Evolutionary conservation across 495 filamentous ascomycete species (phyloP).

Genomic region (Lasiosphaeria ovina): DNA sequence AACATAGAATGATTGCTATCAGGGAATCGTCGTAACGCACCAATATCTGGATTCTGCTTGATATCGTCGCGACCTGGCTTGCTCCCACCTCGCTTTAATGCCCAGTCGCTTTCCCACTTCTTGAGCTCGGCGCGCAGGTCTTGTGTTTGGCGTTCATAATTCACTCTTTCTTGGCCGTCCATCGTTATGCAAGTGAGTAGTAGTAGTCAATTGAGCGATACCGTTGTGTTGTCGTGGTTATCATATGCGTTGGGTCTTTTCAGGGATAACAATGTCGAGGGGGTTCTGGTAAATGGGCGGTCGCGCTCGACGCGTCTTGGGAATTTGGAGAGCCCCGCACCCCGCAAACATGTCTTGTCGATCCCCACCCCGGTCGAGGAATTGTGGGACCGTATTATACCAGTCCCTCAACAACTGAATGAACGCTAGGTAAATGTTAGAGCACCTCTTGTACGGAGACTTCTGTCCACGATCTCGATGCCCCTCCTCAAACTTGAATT

Average conservation of each 20-base stretch:
- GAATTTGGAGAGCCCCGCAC: not conserved
- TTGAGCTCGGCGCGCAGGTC: slow-evolving; percentile 74
- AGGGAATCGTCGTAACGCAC: slow-evolving; percentile 44
- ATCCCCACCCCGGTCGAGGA: not conserved
- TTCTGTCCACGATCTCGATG: no score
- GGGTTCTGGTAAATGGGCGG: not conserved
- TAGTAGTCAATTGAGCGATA: not conserved
- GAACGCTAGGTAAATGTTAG: no score
- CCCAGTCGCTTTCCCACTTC: slow-evolving; percentile 79
- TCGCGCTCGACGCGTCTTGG: slow-evolving; percentile 5
- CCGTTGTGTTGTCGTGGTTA: no score
- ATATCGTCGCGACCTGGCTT: slow-evolving; percentile 86
- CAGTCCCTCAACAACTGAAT: no score
- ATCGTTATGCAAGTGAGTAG: slow-evolving; percentile 30
- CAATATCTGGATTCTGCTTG: slow-evolving; percentile 77
- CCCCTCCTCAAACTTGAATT: no score
- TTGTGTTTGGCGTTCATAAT: slow-evolving; percentile 42
- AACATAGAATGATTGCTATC: not conserved
- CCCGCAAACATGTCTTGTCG: not conserved
- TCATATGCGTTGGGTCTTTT: not conserved
- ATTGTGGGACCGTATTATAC: no score
- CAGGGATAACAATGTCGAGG: slow-evolving; percentile 5
- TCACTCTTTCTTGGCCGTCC: slow-evolving; percentile 39
- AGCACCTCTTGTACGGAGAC: no score
- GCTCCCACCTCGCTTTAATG: slow-evolving; percentile 61